phyloP scores from a whole-genome alignment of 495 filamentous ascomycete genomes.

The Viridothelium virens region DNA sequence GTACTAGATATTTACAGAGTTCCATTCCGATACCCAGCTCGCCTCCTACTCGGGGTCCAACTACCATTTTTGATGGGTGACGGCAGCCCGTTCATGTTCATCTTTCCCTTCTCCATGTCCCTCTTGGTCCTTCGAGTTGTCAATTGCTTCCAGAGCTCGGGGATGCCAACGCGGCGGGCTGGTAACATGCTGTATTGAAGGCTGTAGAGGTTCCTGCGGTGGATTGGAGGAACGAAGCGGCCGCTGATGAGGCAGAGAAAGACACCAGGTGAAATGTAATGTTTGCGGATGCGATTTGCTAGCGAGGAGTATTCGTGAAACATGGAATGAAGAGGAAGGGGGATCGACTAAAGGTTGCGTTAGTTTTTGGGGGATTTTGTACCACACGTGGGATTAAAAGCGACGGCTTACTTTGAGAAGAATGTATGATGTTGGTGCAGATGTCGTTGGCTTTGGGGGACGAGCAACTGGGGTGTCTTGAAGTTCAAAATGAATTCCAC shows the following conservation, averaged over 20 bases:
- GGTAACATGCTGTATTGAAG: constrained; percentile 99
- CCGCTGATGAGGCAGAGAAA: constrained; percentile 82
- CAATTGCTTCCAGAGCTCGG: constrained; percentile 77
- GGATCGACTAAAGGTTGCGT: constrained; percentile 58
- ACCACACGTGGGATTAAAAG: background rate
- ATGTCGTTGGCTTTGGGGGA: constrained; percentile 23
- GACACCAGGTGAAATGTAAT: constrained; percentile 85
- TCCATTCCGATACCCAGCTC: background rate
- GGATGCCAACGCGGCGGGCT: constrained; percentile 64
- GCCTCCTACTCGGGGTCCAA: background rate
- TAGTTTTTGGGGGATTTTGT: background rate
- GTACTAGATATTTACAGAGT: background rate
- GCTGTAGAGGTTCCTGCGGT: constrained; percentile 88
- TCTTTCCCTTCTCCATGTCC: constrained; percentile 8
- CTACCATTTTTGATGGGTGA: background rate
- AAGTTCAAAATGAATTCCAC: constrained; percentile 86
- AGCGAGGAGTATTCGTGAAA: constrained; percentile 97
- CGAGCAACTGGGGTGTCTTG: constrained; percentile 54
- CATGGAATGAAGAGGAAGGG: constrained; percentile 82
- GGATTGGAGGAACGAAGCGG: constrained; percentile 77
- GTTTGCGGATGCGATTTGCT: constrained; percentile 81
- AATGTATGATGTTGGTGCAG: constrained; percentile 55
- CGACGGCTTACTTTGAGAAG: constrained; percentile 57
- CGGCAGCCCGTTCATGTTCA: background rate
- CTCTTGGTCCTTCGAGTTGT: constrained; percentile 33